phyloP scores from a whole-genome alignment of 2,329 filamentous ascomycete genomes.

The Aspergillus neotritici region DNA sequence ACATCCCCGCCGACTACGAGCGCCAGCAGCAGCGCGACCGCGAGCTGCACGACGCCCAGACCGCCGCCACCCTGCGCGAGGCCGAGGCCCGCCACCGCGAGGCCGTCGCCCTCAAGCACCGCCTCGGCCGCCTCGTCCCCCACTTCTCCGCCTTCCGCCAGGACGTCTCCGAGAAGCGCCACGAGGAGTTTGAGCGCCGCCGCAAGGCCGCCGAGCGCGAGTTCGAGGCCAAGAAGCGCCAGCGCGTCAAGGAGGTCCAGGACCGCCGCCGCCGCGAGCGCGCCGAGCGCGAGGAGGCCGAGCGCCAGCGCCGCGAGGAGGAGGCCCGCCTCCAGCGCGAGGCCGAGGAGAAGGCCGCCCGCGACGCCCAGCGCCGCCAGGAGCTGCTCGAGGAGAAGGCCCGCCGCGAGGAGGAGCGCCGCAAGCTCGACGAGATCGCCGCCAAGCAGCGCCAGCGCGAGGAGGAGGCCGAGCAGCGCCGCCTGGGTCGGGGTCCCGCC shows the following conservation, averaged over 20 bases:
- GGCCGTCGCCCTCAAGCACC: constrained; percentile 87
- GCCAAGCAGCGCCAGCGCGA: constrained; percentile 71
- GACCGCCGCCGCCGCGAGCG: constrained; percentile 79
- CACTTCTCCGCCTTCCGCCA: constrained; percentile 77
- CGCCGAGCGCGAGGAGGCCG: constrained; percentile 76
- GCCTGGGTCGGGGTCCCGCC: constrained; percentile 60
- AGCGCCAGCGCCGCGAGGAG: constrained; percentile 71
- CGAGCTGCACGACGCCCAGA: constrained; percentile 72
- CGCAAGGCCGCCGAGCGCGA: constrained; percentile 88
- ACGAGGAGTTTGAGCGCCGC: constrained; percentile 92
- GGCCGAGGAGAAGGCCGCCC: constrained; percentile 75
- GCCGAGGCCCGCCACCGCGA: constrained; percentile 85
- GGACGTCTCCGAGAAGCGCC: constrained; percentile 76
- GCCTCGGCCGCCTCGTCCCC: constrained; percentile 77
- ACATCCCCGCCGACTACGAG: constrained; percentile 79
- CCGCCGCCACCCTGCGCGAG: constrained; percentile 70
- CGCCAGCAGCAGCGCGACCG: constrained; percentile 72
- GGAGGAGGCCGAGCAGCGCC: constrained; percentile 77
- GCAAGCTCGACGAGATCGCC: constrained; percentile 58
- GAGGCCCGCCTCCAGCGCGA: constrained; percentile 76
- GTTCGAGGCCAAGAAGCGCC: constrained; percentile 82
- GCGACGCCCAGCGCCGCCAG: constrained; percentile 73
- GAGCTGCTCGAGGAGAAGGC: constrained; percentile 66
- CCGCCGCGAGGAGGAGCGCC: constrained; percentile 55
- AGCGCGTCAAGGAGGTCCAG: constrained; percentile 80